phyloP scores from a whole-genome alignment of 768 basidiomycete species.

The Ramaria sp. region DNA sequence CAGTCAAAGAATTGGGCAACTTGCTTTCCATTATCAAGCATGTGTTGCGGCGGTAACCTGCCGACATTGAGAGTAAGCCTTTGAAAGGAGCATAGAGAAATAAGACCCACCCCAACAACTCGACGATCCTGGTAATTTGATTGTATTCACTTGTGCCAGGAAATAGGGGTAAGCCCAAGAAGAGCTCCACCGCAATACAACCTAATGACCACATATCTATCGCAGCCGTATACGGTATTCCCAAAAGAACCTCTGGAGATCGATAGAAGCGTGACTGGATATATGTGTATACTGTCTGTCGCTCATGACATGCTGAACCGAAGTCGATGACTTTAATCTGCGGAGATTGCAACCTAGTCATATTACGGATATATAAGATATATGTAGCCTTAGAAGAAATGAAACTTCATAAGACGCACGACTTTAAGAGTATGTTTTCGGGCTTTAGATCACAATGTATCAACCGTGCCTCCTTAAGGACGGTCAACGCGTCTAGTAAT shows the following conservation, averaged over 20 bases:
- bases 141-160: constrained; percentile 99
- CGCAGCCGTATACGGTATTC: constrained; percentile 85
- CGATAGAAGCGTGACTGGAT: constrained; percentile 99
- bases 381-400: not conserved
- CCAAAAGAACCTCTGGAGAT: constrained; percentile 92
- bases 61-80: constrained; percentile 5
- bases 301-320: constrained; percentile 96
- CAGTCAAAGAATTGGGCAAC: constrained; percentile 87
- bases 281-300: constrained; percentile 99
- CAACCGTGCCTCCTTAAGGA: constrained; percentile 89
- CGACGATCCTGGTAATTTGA: constrained; percentile 91
- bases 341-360: constrained; percentile 77
- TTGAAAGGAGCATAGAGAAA: not conserved
- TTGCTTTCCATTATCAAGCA: constrained; percentile 96
- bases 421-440: constrained; percentile 95
- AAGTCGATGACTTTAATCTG: constrained; percentile 99
- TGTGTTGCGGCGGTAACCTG: constrained; percentile 82
- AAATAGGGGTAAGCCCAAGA: constrained; percentile 91
- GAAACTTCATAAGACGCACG: constrained; percentile 38
- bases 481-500: constrained; percentile 80
- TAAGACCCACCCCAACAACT: constrained; percentile 85
- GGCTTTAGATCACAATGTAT: constrained; percentile 99
- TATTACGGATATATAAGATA: constrained; percentile 5
- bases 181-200: constrained; percentile 96
- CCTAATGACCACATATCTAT: constrained; percentile 99